Evolutionary conservation across 2,329 filamentous ascomycete species (phyloP), one percentile per base, ranked within the genome.

Genomic region (Clonostachys rhizophaga): DNA sequence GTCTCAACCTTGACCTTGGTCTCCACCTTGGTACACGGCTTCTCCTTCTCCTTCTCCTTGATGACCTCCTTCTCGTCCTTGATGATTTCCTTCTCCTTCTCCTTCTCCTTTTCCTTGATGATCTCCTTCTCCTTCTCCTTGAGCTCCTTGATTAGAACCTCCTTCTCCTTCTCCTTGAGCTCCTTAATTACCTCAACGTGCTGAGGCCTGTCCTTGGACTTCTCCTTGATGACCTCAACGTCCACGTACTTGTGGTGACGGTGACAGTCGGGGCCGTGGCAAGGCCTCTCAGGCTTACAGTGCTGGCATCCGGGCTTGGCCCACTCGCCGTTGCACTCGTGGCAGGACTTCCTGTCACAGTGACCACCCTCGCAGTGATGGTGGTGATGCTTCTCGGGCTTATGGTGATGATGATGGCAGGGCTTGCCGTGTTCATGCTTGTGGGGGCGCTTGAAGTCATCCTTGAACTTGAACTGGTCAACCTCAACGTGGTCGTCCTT

Each of bases 301-400:
- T 61, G 58, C 57, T 55, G 58, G 50, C 59, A 62, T 44, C 59
- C 58, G 44, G 59, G 59, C 47, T 58, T 54, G 16, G 59, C 59
- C 56, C 56, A 61, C 42, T 57, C 43, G 8, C 50, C 50, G 33
- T 54, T 50, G 46, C 57, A 61, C 52, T 62, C 50, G 37, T 45
- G 46, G 53, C 57, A 62, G 34, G 53, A 49, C 52, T 61, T 59
- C 34, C 50, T 45, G 24, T 10, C 24, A 49, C 57, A 58, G 30
- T 56, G 48, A 9, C 49, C 45, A 35, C 56, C 52, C 17, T 40
- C 16, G 16, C 36, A 33, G 6, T 20, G 24, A 7, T 30, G 13
- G 7, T n/a, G 40, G 18, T 24, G 20, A 24, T 24, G 24, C 24
- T 24, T 24, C 24, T 24, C 24, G 7, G 24, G 24, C 24, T 8